Evolutionary conservation across 108 stramenopile species (phyloP), one percentile per base, ranked within the genome.

Genomic region (Pseudonitzschia pungens): DNA sequence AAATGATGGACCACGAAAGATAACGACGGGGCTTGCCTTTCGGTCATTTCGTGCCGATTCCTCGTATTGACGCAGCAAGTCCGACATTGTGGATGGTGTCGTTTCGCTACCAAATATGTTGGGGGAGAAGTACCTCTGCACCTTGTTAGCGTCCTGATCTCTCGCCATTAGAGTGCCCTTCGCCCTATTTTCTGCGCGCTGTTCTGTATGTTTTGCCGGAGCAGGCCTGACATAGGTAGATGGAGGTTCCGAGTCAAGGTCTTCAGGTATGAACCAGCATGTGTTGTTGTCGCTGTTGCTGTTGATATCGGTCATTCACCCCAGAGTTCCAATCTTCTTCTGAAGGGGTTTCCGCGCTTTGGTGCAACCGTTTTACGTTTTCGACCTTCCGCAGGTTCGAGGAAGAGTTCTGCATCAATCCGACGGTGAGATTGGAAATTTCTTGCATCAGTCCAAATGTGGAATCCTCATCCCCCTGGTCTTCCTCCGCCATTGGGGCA

Each of bases 51-150:
- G 45, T 12, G 18, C 18, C 14, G 12, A 0, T 0, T 22, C 45
- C 21, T 44, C 44, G 66, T 67, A 67, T 50, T 48, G 45, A 11
- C n/a, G 16, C 15, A 67, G 12, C 22, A 67, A 29, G 28, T 3
- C 66, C 14, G 66, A 67, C 66, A 67, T 67, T 26, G 66, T 67
- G 8, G 66, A 67, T 48, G 66, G 66, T 6, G 60, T 40, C 12
- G 60, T 20, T 33, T 62, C 60, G 33, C 8, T 40, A 10, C 31
- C 60, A 14, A 0, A 28, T 11, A 18, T 14, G 14, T 48, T 48
- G 1, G 45, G 45, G 14, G 14, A 18, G 14, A 48, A 48, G 14
- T 2, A 18, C 14, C 16, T 4, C 14, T 18, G 45, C 14, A 2
- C 45, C 45, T 18, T 48, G 45, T 48, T 18, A 11, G 14, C 14